Evolutionary conservation across 495 filamentous ascomycete genomes (phyloP).

Genomic region (Penicillium diatomitis): DNA sequence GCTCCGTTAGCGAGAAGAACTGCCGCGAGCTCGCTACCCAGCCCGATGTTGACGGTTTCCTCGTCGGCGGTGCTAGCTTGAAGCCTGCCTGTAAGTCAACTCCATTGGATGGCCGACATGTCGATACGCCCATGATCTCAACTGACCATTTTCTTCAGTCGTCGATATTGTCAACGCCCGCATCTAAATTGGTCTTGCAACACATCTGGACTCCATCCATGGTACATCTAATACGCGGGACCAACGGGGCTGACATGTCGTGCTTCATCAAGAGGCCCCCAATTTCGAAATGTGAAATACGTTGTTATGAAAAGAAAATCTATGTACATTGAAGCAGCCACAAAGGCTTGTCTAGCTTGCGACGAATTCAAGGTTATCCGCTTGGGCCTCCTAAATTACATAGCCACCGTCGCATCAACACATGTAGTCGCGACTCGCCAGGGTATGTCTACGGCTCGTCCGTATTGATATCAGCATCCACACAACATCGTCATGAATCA

Average conservation of each 20-base stretch:
- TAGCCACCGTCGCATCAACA: not conserved
- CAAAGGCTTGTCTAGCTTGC: conserved; percentile 9
- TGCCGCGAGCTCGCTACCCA: conserved; percentile 85
- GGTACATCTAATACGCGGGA: not conserved
- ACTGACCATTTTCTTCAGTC: conserved; percentile 29
- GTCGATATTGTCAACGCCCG: conserved; percentile 60
- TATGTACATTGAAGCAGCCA: conserved; percentile 24
- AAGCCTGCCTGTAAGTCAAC: conserved; percentile 86
- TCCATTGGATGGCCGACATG: not conserved
- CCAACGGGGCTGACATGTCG: not conserved
- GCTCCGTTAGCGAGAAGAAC: conserved; percentile 97
- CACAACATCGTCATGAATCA: conserved; percentile 32
- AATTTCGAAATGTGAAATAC: conserved; percentile 20
- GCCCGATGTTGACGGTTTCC: conserved; percentile 93
- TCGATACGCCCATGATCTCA: not conserved
- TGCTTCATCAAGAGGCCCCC: conserved; percentile 7
- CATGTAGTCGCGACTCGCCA: not conserved
- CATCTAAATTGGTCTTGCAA: conserved; percentile 26
- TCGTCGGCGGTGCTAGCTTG: conserved; percentile 94
- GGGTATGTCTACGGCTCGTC: not conserved
- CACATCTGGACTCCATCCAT: conserved; percentile 15
- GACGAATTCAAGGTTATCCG: conserved; percentile 4
- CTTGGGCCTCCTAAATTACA: too few relatives aligned
- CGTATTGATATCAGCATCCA: not conserved
- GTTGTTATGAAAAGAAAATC: conserved; percentile 24